Base-by-base conservation (phyloP, 2,329 filamentous ascomycete genomes). In the Graphium sp. region DNA sequence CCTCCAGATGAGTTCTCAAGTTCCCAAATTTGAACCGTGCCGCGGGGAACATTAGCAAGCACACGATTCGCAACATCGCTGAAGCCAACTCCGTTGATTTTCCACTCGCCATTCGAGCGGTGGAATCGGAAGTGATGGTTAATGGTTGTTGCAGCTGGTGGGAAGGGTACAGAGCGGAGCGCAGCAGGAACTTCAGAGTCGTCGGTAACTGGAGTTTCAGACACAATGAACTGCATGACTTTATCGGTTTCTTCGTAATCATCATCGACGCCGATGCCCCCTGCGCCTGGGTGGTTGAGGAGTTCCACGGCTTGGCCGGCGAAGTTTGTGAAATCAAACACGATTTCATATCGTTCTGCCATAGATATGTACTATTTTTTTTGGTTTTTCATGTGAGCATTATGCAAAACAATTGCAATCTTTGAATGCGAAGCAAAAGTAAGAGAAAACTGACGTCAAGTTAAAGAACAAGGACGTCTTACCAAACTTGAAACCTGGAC, bases 311-410 rank as follows among this genome's bases (percentile, higher is more conserved):
- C 64, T 40, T 65, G 49, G 22, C 61, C 61, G 2, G 48, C 48
- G 35, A 52, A 62, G 3, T 40, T 33, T 10, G 56, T 43, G 37
- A 73, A 73, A 44, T 72, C 66, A 31, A 72, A 45, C 12, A 72
- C 49, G 14, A 71, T 47, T 37, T 73, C 67, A 37, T 62, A 72
- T 4, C 67, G 56, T 40, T 72, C 66, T 5, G 62, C 66, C 49
- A 66, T 66, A 6, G 62, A 48, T 21, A 69, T 47, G 19, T 52
- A 48, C 35, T 37, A 19, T 8, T 11, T n/a, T n/a, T n/a, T n/a
- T n/a, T n/a, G n/a, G n/a, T n/a, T n/a, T n/a, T n/a, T n/a, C n/a
- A n/a, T n/a, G n/a, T n/a, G n/a, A n/a, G n/a, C n/a, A n/a, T n/a
- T n/a, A n/a, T n/a, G n/a, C n/a, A n/a, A n/a, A n/a, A n/a, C n/a